phyloP scores from a whole-genome alignment of 805 yeast genomes.

The Barnettozyma sucrosica region DNA sequence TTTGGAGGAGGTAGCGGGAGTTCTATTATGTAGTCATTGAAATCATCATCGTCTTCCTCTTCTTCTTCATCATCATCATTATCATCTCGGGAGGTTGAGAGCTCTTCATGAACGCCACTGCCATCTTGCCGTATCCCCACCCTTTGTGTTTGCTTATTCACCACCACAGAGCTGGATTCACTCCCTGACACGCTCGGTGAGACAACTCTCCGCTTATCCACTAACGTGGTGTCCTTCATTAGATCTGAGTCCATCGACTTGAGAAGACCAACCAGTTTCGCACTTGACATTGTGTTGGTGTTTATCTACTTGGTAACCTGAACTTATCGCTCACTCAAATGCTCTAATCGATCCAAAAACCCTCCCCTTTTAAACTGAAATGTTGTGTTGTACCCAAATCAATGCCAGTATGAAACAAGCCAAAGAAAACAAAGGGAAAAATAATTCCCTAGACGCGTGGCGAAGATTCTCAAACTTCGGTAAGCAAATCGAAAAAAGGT shows the following conservation, averaged over 20 bases:
- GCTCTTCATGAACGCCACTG: neutral
- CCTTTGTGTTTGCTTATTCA: conserved; percentile 1
- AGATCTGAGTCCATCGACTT: conserved; percentile 15
- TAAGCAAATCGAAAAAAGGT: neutral
- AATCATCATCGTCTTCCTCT: conserved; percentile 29
- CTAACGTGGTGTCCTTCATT: conserved; percentile 17
- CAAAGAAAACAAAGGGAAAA: no score
- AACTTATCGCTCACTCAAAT: no score
- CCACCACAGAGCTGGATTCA: conserved; percentile 20
- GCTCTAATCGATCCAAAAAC: neutral
- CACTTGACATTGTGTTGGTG: conserved; percentile 15
- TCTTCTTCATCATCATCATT: neutral
- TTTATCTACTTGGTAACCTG: neutral
- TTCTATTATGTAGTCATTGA: conserved; percentile 34
- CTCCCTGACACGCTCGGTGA: conserved; percentile 18
- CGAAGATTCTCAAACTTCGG: neutral
- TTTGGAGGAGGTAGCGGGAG: conserved; percentile 56
- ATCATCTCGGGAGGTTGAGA: neutral
- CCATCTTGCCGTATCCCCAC: conserved; percentile 4
- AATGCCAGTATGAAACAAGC: neutral
- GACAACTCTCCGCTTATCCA: conserved; percentile 19
- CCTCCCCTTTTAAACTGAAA: neutral
- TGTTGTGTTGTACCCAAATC: neutral
- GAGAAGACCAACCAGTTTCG: conserved; percentile 17
- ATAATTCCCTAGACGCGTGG: neutral